A percentile compares a stretch with the other conserved stretches of the same genome.
These are phyloP conservation scores for Gentiana straminea DNA, from an alignment of 257 asterid genomes.

Conservation along the genomic window DNA sequence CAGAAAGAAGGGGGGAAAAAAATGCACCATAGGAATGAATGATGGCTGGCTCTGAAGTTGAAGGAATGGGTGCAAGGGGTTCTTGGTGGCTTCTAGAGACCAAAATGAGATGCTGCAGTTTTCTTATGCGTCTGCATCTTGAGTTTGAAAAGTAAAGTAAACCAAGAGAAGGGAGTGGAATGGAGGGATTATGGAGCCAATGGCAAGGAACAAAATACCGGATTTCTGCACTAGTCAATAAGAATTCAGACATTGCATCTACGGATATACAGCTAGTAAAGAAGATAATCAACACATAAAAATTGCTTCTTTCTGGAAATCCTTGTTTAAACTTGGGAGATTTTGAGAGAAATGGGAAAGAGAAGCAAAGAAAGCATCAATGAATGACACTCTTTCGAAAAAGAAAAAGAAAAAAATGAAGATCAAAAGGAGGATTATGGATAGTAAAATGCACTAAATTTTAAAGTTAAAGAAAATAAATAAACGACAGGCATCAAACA, in stretches of 20 bases:
- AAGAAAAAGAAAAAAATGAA: too few relatives aligned
- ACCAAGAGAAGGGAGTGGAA: conserved; percentile 9
- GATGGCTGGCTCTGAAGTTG: conserved; percentile 30
- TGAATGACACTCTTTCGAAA: too few relatives aligned
- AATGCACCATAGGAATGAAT: conserved; percentile 52
- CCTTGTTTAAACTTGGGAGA: background rate
- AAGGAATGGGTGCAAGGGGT: conserved; percentile 11
- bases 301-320: too few relatives aligned
- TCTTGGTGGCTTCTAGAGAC: conserved; percentile 9
- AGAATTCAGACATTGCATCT: conserved; percentile 19
- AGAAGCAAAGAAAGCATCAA: too few relatives aligned
- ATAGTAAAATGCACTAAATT: too few relatives aligned
- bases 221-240: conserved; percentile 5
- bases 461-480: too few relatives aligned
- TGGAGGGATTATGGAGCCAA: conserved; percentile 16
- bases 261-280: too few relatives aligned
- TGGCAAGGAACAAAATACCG: conserved; percentile 15
- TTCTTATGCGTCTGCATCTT: conserved; percentile 18
- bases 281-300: background rate
- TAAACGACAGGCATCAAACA: too few relatives aligned
- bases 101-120: conserved; percentile 23
- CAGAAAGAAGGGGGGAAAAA: background rate
- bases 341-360: background rate
- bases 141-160: conserved; percentile 18
- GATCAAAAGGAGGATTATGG: too few relatives aligned